Conservation (phyloP, 192 early-diverging fungal species). For the Coemansia reversa region DNA sequence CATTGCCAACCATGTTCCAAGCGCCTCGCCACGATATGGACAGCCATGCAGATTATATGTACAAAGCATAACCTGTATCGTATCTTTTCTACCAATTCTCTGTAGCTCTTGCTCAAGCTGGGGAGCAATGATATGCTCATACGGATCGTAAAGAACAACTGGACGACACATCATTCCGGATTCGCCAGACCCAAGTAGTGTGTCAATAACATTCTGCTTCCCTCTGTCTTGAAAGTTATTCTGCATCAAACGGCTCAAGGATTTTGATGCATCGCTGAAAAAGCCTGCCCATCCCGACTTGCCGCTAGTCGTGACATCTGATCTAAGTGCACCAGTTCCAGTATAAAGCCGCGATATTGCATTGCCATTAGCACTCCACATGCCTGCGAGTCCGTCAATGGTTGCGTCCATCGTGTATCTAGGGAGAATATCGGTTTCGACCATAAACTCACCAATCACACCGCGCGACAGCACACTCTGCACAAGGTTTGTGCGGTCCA, state of each 20-base stretch:
- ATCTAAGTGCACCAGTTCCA: constrained; percentile 94
- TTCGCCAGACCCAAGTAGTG: constrained; percentile 66
- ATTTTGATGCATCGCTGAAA: constrained; percentile 90
- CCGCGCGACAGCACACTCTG: constrained; percentile 72
- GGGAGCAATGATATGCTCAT: constrained; percentile 26
- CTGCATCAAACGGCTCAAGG: constrained; percentile 89
- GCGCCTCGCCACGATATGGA: constrained; percentile 60
- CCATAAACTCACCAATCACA: constrained; percentile 52
- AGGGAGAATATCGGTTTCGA: constrained; percentile 19
- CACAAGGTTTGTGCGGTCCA: constrained; percentile 88
- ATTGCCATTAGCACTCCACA: constrained; percentile 92
- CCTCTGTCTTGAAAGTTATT: constrained; percentile 95
- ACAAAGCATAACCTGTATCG: constrained; percentile 73
- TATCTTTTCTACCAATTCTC: constrained; percentile 33
- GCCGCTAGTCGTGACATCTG: constrained; percentile 83
- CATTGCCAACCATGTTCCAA: constrained; percentile 52
- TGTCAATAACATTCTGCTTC: constrained; percentile 91
- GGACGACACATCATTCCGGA: constrained; percentile 38
- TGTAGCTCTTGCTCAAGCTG: constrained; percentile 30
- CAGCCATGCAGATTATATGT: constrained; percentile 94
- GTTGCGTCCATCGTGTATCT: constrained; percentile 16
- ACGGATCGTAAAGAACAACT: constrained; percentile 42
- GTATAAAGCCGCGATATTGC: constrained; percentile 89
- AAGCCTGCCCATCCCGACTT: constrained; percentile 70
- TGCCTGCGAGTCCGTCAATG: constrained; percentile 56